Percentiles rank a stretch among this genome's conserved stretches.
These are phyloP conservation scores for Amylostereum chailletii DNA, from an alignment of 1,284 basidiomycete genomes.

Conservation along the genomic window DNA sequence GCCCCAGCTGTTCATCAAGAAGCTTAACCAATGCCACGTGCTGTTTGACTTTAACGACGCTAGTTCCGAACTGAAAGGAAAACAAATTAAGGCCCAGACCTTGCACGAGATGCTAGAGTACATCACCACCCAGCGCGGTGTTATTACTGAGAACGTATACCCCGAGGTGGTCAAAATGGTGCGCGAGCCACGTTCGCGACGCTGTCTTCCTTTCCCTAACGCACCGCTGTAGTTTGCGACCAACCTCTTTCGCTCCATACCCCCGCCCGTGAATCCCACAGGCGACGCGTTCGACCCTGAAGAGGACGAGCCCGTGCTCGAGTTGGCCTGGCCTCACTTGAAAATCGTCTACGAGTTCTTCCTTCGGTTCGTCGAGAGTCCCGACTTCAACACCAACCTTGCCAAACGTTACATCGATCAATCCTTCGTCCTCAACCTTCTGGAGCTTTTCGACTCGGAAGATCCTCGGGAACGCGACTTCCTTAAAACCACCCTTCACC, in stretches of 20 bases:
- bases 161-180: slow-evolving; percentile 99
- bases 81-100: slow-evolving; percentile 98
- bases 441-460: slow-evolving; percentile 98
- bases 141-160: slow-evolving; percentile 97
- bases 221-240: slow-evolving; percentile 68
- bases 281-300: slow-evolving; percentile 99
- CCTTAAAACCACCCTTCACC: slow-evolving; percentile 96
- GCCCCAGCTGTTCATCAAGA: slow-evolving; percentile 88
- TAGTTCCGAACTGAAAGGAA: slow-evolving; percentile 90
- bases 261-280: slow-evolving; percentile 95
- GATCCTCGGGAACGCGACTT: slow-evolving; percentile 99
- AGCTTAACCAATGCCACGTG: slow-evolving; percentile 93
- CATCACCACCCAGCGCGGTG: slow-evolving; percentile 92
- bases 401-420: slow-evolving; percentile 99
- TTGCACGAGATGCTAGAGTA: slow-evolving; percentile 99
- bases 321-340: slow-evolving; percentile 98
- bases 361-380: slow-evolving; percentile 96
- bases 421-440: slow-evolving; percentile 88
- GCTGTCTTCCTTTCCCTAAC: slow-evolving; percentile 6
- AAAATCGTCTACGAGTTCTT: slow-evolving; percentile 99
- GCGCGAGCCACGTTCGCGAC: slow-evolving; percentile 19
- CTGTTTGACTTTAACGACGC: slow-evolving; percentile 99
- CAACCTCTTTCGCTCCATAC: slow-evolving; percentile 99
- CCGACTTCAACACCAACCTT: slow-evolving; percentile 97
- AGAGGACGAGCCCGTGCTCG: slow-evolving; percentile 98